Conservation (phyloP, 2,329 filamentous ascomycete species). For the Trichoderma simmonsii region DNA sequence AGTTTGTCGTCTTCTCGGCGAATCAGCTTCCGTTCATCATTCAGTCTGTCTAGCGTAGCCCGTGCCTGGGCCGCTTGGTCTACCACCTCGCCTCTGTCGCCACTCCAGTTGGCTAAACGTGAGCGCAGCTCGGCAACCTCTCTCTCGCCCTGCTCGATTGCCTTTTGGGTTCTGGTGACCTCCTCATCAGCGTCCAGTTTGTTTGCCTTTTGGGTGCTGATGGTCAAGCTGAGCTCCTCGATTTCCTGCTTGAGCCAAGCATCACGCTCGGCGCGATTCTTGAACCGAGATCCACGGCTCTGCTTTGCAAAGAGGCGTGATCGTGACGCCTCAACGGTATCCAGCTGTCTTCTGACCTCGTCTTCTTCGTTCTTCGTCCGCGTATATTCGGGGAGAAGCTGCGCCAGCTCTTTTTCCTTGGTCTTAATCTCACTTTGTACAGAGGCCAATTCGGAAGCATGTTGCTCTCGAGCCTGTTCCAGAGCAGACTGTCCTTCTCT, state of each 20-base stretch:
- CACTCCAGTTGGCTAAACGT: conserved; percentile 74
- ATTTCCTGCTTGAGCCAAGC: conserved; percentile 78
- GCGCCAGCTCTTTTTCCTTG: conserved; percentile 72
- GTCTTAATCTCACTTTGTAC: conserved; percentile 71
- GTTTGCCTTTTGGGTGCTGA: conserved; percentile 79
- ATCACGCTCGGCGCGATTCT: conserved; percentile 84
- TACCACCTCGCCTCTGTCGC: conserved; percentile 67
- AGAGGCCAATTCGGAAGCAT: conserved; percentile 67
- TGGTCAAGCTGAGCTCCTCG: conserved; percentile 69
- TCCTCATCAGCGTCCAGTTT: conserved; percentile 82
- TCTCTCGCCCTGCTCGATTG: conserved; percentile 69
- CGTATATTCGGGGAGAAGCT: conserved; percentile 74
- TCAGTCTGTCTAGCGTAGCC: conserved; percentile 72
- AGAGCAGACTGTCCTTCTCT: conserved; percentile 78
- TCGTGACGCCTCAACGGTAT: conserved; percentile 70
- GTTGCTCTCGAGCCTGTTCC: conserved; percentile 67
- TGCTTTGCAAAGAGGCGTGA: conserved; percentile 89
- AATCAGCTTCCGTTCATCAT: conserved; percentile 83
- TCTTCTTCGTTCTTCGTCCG: conserved; percentile 70
- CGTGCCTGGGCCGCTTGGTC: conserved; percentile 74
- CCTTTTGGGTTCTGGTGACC: conserved; percentile 65
- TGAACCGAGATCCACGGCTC: conserved; percentile 81
- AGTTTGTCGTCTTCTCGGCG: conserved; percentile 88
- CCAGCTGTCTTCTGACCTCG: conserved; percentile 66
- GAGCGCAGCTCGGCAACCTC: conserved; percentile 69